phyloP scores from a whole-genome alignment of 1,139 yeast genomes.

The Sporopachydermia cereana region DNA sequence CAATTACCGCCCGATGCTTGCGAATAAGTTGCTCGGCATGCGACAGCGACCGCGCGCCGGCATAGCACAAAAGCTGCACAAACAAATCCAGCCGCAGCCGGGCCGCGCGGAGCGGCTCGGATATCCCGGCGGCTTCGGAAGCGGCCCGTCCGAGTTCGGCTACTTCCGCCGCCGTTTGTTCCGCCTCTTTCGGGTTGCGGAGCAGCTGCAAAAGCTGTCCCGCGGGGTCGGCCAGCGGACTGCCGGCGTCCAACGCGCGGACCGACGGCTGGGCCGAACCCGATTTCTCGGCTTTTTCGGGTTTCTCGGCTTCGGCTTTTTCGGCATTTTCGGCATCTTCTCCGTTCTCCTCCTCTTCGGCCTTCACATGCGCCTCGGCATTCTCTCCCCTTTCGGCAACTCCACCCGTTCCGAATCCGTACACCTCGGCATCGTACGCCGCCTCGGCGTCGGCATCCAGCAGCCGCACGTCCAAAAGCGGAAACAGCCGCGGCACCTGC shows the following conservation, averaged over 20 bases:
- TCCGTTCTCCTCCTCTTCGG: constrained; percentile 15
- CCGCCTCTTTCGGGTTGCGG: constrained; percentile 22
- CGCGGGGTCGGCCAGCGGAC: constrained; percentile 18
- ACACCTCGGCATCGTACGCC: constrained; percentile 23
- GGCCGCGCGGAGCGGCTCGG: constrained; percentile 25
- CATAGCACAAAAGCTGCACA: constrained; percentile 62
- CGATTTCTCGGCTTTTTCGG: constrained; percentile 21
- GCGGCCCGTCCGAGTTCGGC: constrained; percentile 11
- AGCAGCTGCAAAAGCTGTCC: constrained; percentile 19
- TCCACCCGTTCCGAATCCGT: constrained; percentile 21
- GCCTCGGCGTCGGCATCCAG: constrained; percentile 25
- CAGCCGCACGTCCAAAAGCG: constrained; percentile 29
- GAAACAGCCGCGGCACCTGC: constrained; percentile 32
- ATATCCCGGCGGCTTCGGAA: constrained; percentile 18
- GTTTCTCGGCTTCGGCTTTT: constrained; percentile 19
- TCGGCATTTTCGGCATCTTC: constrained; percentile 18
- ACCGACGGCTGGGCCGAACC: constrained; percentile 25
- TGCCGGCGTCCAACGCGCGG: constrained; percentile 14
- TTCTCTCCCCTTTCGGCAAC: constrained; percentile 19
- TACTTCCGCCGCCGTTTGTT: constrained; percentile 17
- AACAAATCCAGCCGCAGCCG: constrained; percentile 46
- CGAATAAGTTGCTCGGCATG: constrained; percentile 67
- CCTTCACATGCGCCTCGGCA: constrained; percentile 19
- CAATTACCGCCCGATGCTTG: constrained; percentile 42
- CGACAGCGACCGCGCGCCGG: constrained; percentile 83